These are phyloP conservation scores for Tricladium varicosporioides DNA, from an alignment of 2,329 filamentous ascomycete genomes.

Conservation along the genomic window DNA sequence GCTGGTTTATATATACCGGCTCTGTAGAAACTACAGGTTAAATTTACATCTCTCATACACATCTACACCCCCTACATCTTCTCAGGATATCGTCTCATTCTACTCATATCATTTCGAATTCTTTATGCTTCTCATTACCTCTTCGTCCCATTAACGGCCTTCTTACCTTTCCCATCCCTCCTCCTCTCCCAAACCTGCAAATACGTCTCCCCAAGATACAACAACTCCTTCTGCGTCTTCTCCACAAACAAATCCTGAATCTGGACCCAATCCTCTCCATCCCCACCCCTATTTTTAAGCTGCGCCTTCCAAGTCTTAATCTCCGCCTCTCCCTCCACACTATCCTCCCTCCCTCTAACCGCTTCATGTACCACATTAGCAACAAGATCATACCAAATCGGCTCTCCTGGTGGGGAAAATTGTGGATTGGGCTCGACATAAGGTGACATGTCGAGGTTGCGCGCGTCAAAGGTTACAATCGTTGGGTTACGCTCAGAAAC, in stretches of 20 bases:
- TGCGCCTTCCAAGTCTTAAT: slow-evolving; percentile 94
- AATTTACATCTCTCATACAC: slow-evolving; percentile 9
- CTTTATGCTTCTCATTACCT: slow-evolving; percentile 8
- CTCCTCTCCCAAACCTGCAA: slow-evolving; percentile 94
- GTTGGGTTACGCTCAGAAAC: slow-evolving; percentile 94
- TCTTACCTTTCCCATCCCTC: slow-evolving; percentile 42
- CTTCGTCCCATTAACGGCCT: too few species aligned
- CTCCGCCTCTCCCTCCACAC: slow-evolving; percentile 85
- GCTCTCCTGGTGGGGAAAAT: slow-evolving; percentile 69
- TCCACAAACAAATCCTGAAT: slow-evolving; percentile 94
- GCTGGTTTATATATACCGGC: background rate
- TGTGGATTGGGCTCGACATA: slow-evolving; percentile 86
- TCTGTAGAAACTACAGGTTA: slow-evolving; percentile 1
- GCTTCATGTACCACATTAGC: slow-evolving; percentile 92
- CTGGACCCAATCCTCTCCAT: slow-evolving; percentile 81
- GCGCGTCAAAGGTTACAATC: slow-evolving; percentile 92
- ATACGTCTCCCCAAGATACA: slow-evolving; percentile 93
- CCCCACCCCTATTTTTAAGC: slow-evolving; percentile 67
- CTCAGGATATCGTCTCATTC: background rate
- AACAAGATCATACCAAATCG: slow-evolving; percentile 92
- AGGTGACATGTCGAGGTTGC: slow-evolving; percentile 80
- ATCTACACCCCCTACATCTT: background rate
- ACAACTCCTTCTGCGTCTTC: slow-evolving; percentile 79
- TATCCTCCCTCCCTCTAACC: slow-evolving; percentile 72
- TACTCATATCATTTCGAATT: background rate